Evolutionary conservation across 345 rosid species (phyloP), one percentile per base, ranked within the genome.

Genomic region (Kandelia obovata): DNA sequence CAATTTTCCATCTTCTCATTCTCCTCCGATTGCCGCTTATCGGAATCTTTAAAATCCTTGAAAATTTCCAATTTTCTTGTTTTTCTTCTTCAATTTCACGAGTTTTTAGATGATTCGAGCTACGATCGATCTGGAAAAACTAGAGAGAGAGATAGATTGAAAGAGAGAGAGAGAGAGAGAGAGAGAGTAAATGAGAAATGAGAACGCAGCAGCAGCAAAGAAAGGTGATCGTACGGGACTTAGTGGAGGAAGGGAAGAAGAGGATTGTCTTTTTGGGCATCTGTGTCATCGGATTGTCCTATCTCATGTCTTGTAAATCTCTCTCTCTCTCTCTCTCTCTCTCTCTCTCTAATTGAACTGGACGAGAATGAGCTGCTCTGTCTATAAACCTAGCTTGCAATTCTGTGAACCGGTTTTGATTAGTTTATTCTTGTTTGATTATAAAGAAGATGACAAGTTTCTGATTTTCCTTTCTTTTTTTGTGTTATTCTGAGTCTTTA

Each of bases 161-260:
- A 1, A 39, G 4, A 32, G 35, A 32, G 35, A 39, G 47, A 43
- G 47, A 43, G 47, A 10, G 47, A 23, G 30, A 39, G 43, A 37
- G 13, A 6, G 16, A 69, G 20, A 55, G 39, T 37, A 31, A 61
- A 53, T 67, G 53, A 16, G n/a, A 64, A 66, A 92, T 88, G 96
- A 83, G 85, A 77, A 69, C 80, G 49, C 49, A 43, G 49, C 49
- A 43, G 16, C 59, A 55, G 53, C 85, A 71, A 71, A 85, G 81
- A 84, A 91, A 77, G 82, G 91, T 80, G 78, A 73, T 79, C 19
- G 74, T 81, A 49, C 83, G 87, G 34, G 98, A 96, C 85, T 70
- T 96, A 75, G 88, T 89, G 58, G 99, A 96, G 80, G 99, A 96
- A 78, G 98, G 90, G 55, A 92, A 92, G 88, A 96, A 92, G 83